Evolutionary conservation across 177 flowering plant genomes (phyloP).

Genomic region (Telopea speciosissima): DNA sequence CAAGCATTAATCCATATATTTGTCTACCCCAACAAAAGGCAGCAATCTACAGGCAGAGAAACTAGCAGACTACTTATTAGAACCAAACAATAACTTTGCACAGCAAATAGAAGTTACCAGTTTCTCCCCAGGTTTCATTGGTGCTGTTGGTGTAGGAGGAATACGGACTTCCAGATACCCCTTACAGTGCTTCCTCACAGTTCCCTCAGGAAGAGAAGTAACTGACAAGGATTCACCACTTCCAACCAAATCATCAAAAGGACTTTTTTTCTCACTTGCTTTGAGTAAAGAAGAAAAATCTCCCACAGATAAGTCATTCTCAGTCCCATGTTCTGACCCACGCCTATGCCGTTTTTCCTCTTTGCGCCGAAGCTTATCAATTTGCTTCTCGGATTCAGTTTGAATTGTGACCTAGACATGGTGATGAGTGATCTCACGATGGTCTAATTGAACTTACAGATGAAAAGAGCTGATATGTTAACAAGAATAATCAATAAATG

Average conservation of each 20-base stretch:
- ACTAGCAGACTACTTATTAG: conserved; percentile 1
- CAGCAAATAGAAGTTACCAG: conserved; percentile 48
- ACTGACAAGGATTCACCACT: conserved; percentile 56
- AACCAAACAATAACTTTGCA: background rate
- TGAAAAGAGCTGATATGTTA: background rate
- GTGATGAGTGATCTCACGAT: background rate
- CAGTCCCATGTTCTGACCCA: conserved; percentile 60
- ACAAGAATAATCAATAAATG: conserved; percentile 3
- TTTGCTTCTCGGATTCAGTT: conserved; percentile 76
- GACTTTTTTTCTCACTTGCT: conserved; percentile 78
- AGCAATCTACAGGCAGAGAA: background rate
- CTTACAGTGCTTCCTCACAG: conserved; percentile 72
- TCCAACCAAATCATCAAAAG: conserved; percentile 76
- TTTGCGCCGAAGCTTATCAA: conserved; percentile 94
- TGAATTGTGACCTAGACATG: conserved; percentile 76
- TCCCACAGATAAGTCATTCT: conserved; percentile 44
- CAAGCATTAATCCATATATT: background rate
- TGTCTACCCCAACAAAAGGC: background rate
- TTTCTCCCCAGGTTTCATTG: conserved; percentile 92
- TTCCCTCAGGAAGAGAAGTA: conserved; percentile 92
- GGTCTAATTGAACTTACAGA: background rate
- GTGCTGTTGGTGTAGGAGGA: conserved; percentile 81
- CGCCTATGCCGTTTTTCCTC: conserved; percentile 84
- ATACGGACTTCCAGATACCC: conserved; percentile 95
- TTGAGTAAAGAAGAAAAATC: conserved; percentile 74